Evolutionary conservation across 2,329 filamentous ascomycete species (phyloP).

Genomic region (Scedosporium minutisporum): DNA sequence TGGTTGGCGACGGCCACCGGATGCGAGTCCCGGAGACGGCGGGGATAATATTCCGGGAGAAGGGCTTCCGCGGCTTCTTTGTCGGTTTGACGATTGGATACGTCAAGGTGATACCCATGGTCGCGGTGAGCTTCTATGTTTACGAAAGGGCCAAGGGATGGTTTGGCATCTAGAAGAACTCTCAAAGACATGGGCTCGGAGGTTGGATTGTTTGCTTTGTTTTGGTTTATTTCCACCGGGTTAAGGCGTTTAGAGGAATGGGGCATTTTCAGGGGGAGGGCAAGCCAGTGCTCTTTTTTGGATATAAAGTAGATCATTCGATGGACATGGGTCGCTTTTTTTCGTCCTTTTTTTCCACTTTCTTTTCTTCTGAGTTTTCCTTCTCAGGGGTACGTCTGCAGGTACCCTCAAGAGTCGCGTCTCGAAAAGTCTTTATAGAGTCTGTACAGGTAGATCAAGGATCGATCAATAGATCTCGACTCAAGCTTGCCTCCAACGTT

Average conservation of each 20-base stretch:
- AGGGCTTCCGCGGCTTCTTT: constrained; percentile 75
- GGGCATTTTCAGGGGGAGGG: too few species aligned
- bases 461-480: not conserved
- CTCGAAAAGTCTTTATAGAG: not conserved
- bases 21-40: constrained; percentile 73
- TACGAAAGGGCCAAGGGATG: constrained; percentile 55
- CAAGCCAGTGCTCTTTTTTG: not conserved
- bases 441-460: not conserved
- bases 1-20: constrained; percentile 79
- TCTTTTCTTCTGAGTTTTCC: not conserved
- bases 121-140: constrained; percentile 58
- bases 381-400: not conserved
- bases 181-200: not conserved
- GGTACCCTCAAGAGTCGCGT: not conserved
- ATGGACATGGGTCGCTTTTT: not conserved
- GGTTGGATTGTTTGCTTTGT: too few species aligned
- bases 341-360: not conserved
- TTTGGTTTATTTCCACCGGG: too few species aligned
- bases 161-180: constrained; percentile 47
- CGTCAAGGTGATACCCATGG: constrained; percentile 86
- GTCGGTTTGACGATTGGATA: constrained; percentile 92
- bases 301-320: not conserved
- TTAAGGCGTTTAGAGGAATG: too few species aligned
- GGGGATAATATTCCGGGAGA: constrained; percentile 62
- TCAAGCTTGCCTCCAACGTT: not conserved